A percentile compares a stretch with the other conserved stretches of the same genome.
phyloP scores from a whole-genome alignment of 768 basidiomycete species.

The Baorangia bicolor region DNA sequence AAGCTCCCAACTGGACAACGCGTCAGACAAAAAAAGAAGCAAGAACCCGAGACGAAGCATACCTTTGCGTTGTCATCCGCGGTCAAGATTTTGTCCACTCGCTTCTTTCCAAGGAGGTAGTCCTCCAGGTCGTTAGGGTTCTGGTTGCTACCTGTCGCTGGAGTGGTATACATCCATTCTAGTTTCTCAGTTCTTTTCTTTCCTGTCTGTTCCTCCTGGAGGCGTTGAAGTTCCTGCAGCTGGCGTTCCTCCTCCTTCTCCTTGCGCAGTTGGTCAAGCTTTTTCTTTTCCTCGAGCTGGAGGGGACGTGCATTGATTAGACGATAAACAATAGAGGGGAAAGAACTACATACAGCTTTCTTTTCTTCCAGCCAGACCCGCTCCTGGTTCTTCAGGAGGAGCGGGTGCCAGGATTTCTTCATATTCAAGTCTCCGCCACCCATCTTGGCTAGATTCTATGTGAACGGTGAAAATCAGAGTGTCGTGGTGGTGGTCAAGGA shows the following conservation, averaged over 20 bases:
- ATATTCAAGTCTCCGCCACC: constrained; percentile 98
- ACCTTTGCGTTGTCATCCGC: constrained; percentile 92
- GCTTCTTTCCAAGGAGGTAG: constrained; percentile 94
- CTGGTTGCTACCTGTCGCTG: constrained; percentile 82
- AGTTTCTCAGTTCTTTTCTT: constrained; percentile 92
- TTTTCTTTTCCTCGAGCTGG: constrained; percentile 98
- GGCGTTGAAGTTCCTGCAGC: constrained; percentile 89
- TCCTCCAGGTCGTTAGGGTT: constrained; percentile 94
- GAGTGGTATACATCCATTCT: constrained; percentile 99
- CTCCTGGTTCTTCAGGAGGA: constrained; percentile 97
- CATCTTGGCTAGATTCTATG: constrained; percentile 62
- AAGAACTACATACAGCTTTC: constrained; percentile 70
- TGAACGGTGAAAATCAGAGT: background rate
- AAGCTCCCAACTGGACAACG: constrained; percentile 64
- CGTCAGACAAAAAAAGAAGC: constrained; percentile 1
- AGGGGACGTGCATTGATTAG: constrained; percentile 13
- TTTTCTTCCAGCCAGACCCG: constrained; percentile 99
- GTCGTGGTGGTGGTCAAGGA: constrained; percentile 11
- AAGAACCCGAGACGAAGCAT: constrained; percentile 12
- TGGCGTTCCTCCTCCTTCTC: constrained; percentile 98
- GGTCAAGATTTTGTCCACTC: constrained; percentile 93
- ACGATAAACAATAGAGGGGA: background rate
- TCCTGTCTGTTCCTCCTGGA: constrained; percentile 95
- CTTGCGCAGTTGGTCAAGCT: constrained; percentile 92
- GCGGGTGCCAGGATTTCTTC: constrained; percentile 99